Evolutionary conservation across 768 basidiomycete genomes (phyloP), one percentile per base, ranked within the genome.

Genomic region (Collybia nuda): DNA sequence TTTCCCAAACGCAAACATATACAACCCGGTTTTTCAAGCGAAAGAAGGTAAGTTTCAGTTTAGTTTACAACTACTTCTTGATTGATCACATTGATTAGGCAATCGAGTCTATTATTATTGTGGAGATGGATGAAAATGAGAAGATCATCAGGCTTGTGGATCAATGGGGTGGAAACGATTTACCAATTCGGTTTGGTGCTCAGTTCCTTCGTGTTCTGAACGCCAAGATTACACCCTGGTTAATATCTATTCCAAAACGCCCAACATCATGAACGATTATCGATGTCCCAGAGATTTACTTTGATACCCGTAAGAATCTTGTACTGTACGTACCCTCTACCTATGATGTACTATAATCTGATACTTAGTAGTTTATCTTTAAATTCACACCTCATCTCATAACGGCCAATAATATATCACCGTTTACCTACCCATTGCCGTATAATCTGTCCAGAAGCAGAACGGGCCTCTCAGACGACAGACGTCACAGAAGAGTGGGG

Each of bases 121-220:
- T 87, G 4, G 84, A 87, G 53, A 64, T 88, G 46, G 85, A 88
- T 59, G 82, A 84, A 3, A 67, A 84, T 40, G 77, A 83, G 51
- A 83, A 76, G 67, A 86, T 88, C 43, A 65, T 75, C 4, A 72
- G 72, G 24, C 62, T 88, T 51, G 70, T 78, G 28, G 84, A 88
- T 52, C 77, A 82, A 56, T 82, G 85, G 79, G 64, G 75, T 36
- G 85, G 85, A 21, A 70, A 78, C 39, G 75, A 79, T 15, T 66
- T 77, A 19, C 78, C 83, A 15, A 72, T 69, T 1, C 65, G 73
- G 52, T 80, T 72, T 60, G 80, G 79, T 19, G 67, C 76, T 9
- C 61, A 72, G 32, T 62, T 75, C 29, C 63, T 86, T 44, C 76
- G 84, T 39, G 67, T 70, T 29, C 37, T 77, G 29, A 79, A 77